Percentiles rank a stretch among this genome's conserved stretches.
These are phyloP conservation scores for Lithohypha guttulata DNA, from an alignment of 2,329 filamentous ascomycete genomes.

Conservation along the genomic window DNA sequence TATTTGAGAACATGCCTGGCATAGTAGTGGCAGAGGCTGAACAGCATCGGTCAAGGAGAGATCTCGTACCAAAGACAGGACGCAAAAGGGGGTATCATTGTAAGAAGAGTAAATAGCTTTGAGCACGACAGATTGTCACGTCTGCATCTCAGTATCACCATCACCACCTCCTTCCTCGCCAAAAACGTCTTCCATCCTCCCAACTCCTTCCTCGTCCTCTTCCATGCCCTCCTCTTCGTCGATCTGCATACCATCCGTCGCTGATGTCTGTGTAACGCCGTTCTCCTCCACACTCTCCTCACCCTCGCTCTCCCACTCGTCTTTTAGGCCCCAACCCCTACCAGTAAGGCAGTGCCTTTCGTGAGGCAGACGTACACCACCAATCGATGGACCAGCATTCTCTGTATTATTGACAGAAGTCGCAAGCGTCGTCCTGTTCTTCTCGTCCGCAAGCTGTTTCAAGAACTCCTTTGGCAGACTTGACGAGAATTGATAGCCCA, in stretches of 20 bases:
- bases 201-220: conserved; percentile 21
- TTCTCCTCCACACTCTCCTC: conserved; percentile 32
- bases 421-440: conserved; percentile 46
- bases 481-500: conserved; percentile 45
- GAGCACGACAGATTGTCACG: not conserved
- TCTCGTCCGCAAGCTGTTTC: conserved; percentile 45
- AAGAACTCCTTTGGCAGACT: conserved; percentile 52
- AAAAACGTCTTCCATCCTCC: conserved; percentile 25
- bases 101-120: not conserved
- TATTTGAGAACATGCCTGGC: no score
- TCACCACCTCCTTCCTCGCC: conserved; percentile 29
- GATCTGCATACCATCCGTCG: conserved; percentile 19
- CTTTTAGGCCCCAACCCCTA: conserved; percentile 45
- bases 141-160: conserved; percentile 33
- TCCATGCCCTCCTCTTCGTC: conserved; percentile 26
- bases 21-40: no score
- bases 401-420: conserved; percentile 25
- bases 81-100: conserved; percentile 8
- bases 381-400: conserved; percentile 30
- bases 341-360: conserved; percentile 53
- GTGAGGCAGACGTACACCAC: conserved; percentile 49
- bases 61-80: not conserved
- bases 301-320: conserved; percentile 48
- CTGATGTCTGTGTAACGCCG: conserved; percentile 19
- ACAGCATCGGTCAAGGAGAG: not conserved